phyloP scores from a whole-genome alignment of 2,329 filamentous ascomycete genomes.

The Cadophora luteo-olivacea region DNA sequence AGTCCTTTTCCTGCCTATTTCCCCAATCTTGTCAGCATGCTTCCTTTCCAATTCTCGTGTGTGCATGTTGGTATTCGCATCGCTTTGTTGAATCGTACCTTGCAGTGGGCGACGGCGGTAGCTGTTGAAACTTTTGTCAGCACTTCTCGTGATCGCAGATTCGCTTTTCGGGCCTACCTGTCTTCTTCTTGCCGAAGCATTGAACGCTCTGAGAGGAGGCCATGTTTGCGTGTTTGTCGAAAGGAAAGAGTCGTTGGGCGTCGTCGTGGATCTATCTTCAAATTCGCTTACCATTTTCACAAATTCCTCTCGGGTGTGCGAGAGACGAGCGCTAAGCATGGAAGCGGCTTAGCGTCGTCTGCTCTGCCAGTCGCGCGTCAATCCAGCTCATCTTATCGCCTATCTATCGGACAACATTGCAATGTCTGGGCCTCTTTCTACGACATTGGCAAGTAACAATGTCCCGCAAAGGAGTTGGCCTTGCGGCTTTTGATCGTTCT shows the following conservation, averaged over 20 bases:
- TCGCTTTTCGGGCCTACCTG: conserved; percentile 37
- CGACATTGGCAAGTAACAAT: conserved; percentile 48
- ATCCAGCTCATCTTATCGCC: too few species aligned
- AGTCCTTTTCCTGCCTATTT: conserved; percentile 80
- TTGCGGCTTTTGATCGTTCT: conserved; percentile 87
- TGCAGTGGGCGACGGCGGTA: conserved; percentile 78
- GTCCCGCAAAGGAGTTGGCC: conserved; percentile 84
- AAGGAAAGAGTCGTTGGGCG: conserved; percentile 14
- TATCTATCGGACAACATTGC: background rate
- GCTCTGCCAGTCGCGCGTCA: too few species aligned
- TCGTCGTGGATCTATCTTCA: conserved; percentile 18
- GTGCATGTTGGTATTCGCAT: conserved; percentile 16
- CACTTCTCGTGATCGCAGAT: conserved; percentile 35
- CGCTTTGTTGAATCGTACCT: conserved; percentile 57
- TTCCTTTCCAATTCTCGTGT: conserved; percentile 17
- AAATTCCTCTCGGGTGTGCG: too few species aligned
- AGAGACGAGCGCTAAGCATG: too few species aligned
- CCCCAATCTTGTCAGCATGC: conserved; percentile 38
- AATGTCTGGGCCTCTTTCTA: background rate
- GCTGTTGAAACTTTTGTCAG: conserved; percentile 55
- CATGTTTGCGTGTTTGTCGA: conserved; percentile 40
- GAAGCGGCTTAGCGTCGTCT: too few species aligned
- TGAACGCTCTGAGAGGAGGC: conserved; percentile 82
- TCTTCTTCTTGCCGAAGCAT: conserved; percentile 99
- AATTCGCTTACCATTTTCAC: background rate